Evolutionary conservation across 352 stramenopile genomes (phyloP), one percentile per base, ranked within the genome.

Genomic region (Pythium insidiosum): DNA sequence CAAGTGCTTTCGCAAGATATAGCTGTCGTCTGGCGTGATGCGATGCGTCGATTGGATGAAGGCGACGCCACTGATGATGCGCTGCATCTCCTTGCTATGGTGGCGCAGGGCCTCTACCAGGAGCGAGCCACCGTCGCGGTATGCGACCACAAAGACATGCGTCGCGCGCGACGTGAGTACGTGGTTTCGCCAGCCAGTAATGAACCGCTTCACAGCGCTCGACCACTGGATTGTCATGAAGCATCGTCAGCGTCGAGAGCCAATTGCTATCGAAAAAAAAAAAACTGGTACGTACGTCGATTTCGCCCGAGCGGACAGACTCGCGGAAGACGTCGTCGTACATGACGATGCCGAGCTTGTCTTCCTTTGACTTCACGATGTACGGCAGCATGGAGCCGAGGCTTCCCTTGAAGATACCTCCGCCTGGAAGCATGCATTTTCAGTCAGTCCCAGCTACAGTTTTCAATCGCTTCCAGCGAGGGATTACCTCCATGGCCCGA

Each of bases 301-400:
- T 61, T 42, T 78, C 66, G 39, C 59, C 63, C 1, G 49, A 56
- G 18, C 47, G 63, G 19, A 68, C 53, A 7, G 64, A 76, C 38
- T 76, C 68, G 38, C 75, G 73, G 45, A 84, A 84, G 19, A 86
- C 48, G 40, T 84, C 66, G 56, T 86, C 73, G 50, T 64, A 86
- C 22, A 86, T 47, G 21, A 86, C 60, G 25, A 86, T 71, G 20
- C 70, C 73, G 7, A 82, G 59, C 38, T 84, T 80, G 54, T 84
- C 73, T 34, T 84, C 71, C 42, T 80, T 82, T n/a, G 70, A 68
- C 47, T 81, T 81, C 45, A 75, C 62, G 41, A 84, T 64, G 61
- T 83, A 86, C n/a, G 73, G 73, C 38, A 86, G 54, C 73, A 86
- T 86, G 16, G 70, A 84, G 3, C 73, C 73, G 20, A 86, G 58